Evolutionary conservation across 116 monocot species (phyloP), one percentile per base, ranked within the genome.

Genomic region (Cymodocea nodosa): DNA sequence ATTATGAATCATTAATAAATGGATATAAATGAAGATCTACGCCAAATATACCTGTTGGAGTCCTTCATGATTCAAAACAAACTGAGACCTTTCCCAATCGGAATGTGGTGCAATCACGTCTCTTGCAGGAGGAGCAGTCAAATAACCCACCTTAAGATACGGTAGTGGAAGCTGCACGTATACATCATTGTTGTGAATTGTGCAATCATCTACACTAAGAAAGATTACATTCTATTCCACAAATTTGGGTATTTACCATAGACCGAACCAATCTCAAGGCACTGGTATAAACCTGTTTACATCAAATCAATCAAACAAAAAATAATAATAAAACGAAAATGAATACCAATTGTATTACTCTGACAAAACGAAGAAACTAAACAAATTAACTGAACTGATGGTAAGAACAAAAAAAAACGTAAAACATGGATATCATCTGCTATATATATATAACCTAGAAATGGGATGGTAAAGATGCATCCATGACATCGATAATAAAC

Each of bases 201-300:
- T n/a, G 18, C 37, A 62, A 36, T 36, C 7, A 62, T 37, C 36
- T 56, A 56, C 3, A 6, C 19, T 20, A 56, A 56, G 7, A 18
- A 12, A 20, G 19, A 56, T 18, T 18, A 22, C 2, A 56, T 56
- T 56, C 56, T 56, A 18, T 5, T 40, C 7, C 18, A 16, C 17
- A 15, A 37, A 34, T 37, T 37, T 19, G 48, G 80, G 15, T 17
- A 79, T 84, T 79, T 30, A 97, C 95, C 91, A 87, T 97, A 59
- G 91, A 83, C 25, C 87, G 90, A 37, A 97, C 91, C 40, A 97
- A 65, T 76, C 83, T 77, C 79, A 97, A 79, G 62, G 95, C 95
- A 85, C 95, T 90, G 30, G 81, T 81, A 60, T 97, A 97, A 55
- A 90, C 91, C 95, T 97, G 87, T 68, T 85, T 58, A 34, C n/a